phyloP scores from a whole-genome alignment of 306 rosid species.

The Amphicarpaea edgeworthii region DNA sequence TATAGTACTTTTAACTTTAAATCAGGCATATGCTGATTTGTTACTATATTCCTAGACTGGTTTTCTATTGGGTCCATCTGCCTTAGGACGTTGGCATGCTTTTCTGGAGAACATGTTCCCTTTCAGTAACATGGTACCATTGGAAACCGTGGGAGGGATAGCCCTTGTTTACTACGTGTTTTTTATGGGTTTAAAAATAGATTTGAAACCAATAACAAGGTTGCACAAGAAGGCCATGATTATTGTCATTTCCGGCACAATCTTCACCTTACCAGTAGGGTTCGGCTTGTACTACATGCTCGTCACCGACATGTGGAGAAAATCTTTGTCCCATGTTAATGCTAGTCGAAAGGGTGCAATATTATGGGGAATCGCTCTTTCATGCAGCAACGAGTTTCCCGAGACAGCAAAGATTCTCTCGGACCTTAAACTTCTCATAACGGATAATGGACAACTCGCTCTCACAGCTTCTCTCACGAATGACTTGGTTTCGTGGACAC shows the following conservation, averaged over 20 bases:
- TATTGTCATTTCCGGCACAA: slow-evolving; percentile 14
- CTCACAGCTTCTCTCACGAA: slow-evolving; percentile 44
- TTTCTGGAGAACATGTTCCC: background rate
- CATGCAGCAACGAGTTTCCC: slow-evolving; percentile 52
- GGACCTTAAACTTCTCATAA: slow-evolving; percentile 47
- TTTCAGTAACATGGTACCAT: slow-evolving; percentile 11
- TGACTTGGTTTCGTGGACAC: slow-evolving; percentile 44
- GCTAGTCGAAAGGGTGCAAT: slow-evolving; percentile 37
- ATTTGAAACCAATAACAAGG: slow-evolving; percentile 36
- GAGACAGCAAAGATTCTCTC: slow-evolving; percentile 51
- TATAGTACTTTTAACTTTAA: too few relatives aligned
- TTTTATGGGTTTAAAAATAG: slow-evolving; percentile 53
- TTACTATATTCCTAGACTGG: slow-evolving; percentile 44
- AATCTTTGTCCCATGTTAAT: background rate
- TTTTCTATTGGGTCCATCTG: slow-evolving; percentile 47
- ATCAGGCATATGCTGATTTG: too few relatives aligned
- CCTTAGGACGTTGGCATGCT: slow-evolving; percentile 8
- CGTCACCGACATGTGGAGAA: slow-evolving; percentile 45
- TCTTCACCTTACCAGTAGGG: slow-evolving; percentile 44
- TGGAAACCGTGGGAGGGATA: slow-evolving; percentile 44
- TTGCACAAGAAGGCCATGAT: slow-evolving; percentile 35
- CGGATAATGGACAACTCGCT: slow-evolving; percentile 56
- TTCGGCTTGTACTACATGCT: slow-evolving; percentile 46
- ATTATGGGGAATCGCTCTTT: slow-evolving; percentile 51
- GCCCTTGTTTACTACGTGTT: slow-evolving; percentile 53